Evolutionary conservation across 2,329 filamentous ascomycete species (phyloP).

Genomic region (Cladophialophora psammophila): DNA sequence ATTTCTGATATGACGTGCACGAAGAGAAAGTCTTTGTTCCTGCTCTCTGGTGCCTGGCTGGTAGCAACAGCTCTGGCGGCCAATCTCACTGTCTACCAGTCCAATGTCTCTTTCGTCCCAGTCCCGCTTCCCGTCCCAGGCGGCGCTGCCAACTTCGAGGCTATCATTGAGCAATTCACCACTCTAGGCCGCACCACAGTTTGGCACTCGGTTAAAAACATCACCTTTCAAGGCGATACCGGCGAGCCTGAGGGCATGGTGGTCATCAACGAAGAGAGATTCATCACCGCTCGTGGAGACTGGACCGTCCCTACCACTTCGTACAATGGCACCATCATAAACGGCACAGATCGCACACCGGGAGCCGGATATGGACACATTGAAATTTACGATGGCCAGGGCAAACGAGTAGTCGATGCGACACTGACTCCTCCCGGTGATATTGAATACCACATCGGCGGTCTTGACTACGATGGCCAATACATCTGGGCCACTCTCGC

Average conservation of each 20-base stretch:
- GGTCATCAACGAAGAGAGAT: constrained; percentile 53
- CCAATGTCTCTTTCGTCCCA: constrained; percentile 40
- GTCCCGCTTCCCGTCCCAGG: constrained; percentile 41
- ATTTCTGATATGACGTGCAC: background rate
- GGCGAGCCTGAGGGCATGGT: constrained; percentile 61
- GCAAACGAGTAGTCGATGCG: constrained; percentile 54
- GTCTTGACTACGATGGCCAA: constrained; percentile 58
- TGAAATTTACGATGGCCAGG: constrained; percentile 55
- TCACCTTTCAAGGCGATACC: constrained; percentile 55
- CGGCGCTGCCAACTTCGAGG: constrained; percentile 36
- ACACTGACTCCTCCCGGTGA: constrained; percentile 50
- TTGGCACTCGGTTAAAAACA: constrained; percentile 54
- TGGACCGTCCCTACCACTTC: constrained; percentile 52
- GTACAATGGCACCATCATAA: constrained; percentile 64
- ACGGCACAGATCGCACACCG: constrained; percentile 63
- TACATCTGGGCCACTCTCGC: constrained; percentile 57
- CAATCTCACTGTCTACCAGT: constrained; percentile 38
- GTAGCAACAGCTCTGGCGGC: constrained; percentile 25
- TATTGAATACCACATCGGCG: constrained; percentile 58
- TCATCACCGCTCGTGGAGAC: constrained; percentile 56
- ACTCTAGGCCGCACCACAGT: constrained; percentile 54
- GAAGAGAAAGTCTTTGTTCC: background rate
- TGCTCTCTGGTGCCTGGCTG: constrained; percentile 23
- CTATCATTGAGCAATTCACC: constrained; percentile 51
- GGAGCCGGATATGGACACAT: constrained; percentile 57